A percentile compares a stretch with the other conserved stretches of the same genome.
phyloP scores from a whole-genome alignment of 1,284 basidiomycete genomes.

The Boletellus sp. region DNA sequence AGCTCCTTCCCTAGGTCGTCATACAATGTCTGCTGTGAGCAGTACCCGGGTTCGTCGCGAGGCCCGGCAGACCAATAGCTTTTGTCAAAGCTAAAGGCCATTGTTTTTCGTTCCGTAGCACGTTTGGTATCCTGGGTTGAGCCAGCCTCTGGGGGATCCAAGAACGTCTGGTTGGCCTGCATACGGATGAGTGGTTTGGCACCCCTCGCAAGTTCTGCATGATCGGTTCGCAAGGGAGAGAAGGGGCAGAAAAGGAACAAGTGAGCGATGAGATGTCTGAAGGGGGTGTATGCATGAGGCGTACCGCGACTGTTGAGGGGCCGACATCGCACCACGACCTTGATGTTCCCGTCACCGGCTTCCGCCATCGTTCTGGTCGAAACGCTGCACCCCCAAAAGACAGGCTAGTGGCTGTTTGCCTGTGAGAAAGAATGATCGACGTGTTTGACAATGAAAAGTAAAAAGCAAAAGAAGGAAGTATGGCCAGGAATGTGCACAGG shows the following conservation, averaged over 20 bases:
- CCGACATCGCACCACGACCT: constrained; percentile 93
- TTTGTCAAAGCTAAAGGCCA: constrained; percentile 93
- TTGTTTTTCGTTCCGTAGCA: constrained; percentile 82
- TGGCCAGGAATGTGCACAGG: constrained; percentile 2
- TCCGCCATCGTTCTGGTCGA: constrained; percentile 43
- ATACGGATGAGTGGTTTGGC: constrained; percentile 91
- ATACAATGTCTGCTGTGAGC: constrained; percentile 91
- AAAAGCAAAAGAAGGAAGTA: constrained; percentile 6
- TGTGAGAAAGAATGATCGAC: constrained; percentile 11
- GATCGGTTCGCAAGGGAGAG: constrained; percentile 8
- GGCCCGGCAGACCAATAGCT: constrained; percentile 93
- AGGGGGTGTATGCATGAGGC: constrained; percentile 28
- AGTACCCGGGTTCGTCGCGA: constrained; percentile 83
- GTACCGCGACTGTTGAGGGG: constrained; percentile 90
- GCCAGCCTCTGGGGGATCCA: constrained; percentile 84
- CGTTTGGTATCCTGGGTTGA: constrained; percentile 69
- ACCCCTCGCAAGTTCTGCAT: constrained; percentile 81
- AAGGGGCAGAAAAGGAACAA: constrained; percentile 1
- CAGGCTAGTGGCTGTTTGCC: constrained; percentile 8
- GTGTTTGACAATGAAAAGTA: constrained; percentile 6
- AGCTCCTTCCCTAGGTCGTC: constrained; percentile 94
- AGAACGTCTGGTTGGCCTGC: constrained; percentile 86
- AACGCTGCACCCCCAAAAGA: constrained; percentile 12
- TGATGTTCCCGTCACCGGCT: constrained; percentile 85
- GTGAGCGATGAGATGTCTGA: constrained; percentile 5